phyloP scores from a whole-genome alignment of 805 yeast species.

The Torulaspora indica region DNA sequence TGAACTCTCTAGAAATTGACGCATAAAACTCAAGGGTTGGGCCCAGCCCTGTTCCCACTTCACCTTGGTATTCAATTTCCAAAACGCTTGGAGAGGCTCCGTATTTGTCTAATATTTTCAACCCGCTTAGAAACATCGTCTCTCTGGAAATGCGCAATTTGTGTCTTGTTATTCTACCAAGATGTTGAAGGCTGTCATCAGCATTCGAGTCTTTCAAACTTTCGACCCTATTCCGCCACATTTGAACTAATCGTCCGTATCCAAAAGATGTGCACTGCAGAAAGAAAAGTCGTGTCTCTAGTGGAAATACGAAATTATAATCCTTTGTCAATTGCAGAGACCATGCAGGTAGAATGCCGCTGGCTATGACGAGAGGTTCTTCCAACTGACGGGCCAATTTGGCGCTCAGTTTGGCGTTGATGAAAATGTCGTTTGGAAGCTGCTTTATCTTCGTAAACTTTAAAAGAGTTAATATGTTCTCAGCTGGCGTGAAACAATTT shows the following conservation, averaged over 20 bases:
- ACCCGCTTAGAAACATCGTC: constrained; percentile 66
- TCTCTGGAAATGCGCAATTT: constrained; percentile 74
- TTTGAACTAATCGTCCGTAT: constrained; percentile 70
- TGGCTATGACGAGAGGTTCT: constrained; percentile 81
- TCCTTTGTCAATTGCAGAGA: constrained; percentile 63
- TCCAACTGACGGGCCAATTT: constrained; percentile 83
- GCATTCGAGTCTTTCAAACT: constrained; percentile 33
- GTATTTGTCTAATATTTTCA: constrained; percentile 69
- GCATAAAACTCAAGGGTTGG: constrained; percentile 94
- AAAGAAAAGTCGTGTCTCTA: constrained; percentile 72
- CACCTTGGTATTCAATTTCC: constrained; percentile 84
- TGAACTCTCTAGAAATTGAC: constrained; percentile 68
- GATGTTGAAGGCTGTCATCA: constrained; percentile 36
- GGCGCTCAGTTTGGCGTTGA: constrained; percentile 78
- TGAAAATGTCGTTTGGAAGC: constrained; percentile 41
- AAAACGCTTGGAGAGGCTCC: constrained; percentile 76
- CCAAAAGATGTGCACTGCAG: constrained; percentile 89
- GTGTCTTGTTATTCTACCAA: constrained; percentile 75
- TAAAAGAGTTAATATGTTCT: constrained; percentile 44
- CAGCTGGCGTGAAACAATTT: constrained; percentile 15
- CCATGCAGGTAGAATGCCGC: constrained; percentile 87
- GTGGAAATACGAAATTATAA: constrained; percentile 78
- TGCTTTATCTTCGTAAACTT: constrained; percentile 45
- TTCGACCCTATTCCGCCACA: constrained; percentile 59
- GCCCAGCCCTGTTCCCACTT: constrained; percentile 94